phyloP scores from a whole-genome alignment of 768 basidiomycete species.

The Amanita rubescens region DNA sequence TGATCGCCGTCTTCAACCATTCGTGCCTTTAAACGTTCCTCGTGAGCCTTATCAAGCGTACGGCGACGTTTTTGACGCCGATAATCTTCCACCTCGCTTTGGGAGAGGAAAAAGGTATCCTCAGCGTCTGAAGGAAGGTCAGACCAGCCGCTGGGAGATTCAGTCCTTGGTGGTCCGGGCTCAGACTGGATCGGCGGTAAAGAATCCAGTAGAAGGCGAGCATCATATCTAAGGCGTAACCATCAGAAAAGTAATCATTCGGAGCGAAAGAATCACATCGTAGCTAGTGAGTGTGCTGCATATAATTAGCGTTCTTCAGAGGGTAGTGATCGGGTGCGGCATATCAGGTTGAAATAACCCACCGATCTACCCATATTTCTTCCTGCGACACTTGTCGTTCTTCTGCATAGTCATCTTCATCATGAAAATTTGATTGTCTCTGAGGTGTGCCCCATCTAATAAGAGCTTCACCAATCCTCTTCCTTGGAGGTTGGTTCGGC shows the following conservation, averaged over 20 bases:
- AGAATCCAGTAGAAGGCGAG: slow-evolving; percentile 63
- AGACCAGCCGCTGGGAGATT: slow-evolving; percentile 66
- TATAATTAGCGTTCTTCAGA: not conserved
- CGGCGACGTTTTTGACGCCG: slow-evolving; percentile 60
- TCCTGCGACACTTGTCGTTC: slow-evolving; percentile 12
- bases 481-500: slow-evolving; percentile 4
- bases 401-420: slow-evolving; percentile 12
- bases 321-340: not conserved
- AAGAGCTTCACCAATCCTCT: slow-evolving; percentile 25
- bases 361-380: slow-evolving; percentile 79
- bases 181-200: slow-evolving; percentile 20
- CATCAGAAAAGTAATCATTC: slow-evolving; percentile 13
- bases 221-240: slow-evolving; percentile 59
- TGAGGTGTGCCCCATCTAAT: slow-evolving; percentile 22
- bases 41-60: slow-evolving; percentile 49
- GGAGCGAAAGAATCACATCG: slow-evolving; percentile 17
- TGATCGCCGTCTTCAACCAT: slow-evolving; percentile 34
- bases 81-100: slow-evolving; percentile 59
- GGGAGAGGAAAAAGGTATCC: slow-evolving; percentile 76
- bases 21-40: slow-evolving; percentile 60
- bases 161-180: slow-evolving; percentile 14
- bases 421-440: slow-evolving; percentile 11
- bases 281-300: slow-evolving; percentile 1
- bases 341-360: slow-evolving; percentile 30
- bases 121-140: slow-evolving; percentile 82